Percentiles rank a stretch among this genome's conserved stretches.
Evolutionary conservation across 805 yeast genomes (phyloP).

Genomic region (Millerozyma acaciae): DNA sequence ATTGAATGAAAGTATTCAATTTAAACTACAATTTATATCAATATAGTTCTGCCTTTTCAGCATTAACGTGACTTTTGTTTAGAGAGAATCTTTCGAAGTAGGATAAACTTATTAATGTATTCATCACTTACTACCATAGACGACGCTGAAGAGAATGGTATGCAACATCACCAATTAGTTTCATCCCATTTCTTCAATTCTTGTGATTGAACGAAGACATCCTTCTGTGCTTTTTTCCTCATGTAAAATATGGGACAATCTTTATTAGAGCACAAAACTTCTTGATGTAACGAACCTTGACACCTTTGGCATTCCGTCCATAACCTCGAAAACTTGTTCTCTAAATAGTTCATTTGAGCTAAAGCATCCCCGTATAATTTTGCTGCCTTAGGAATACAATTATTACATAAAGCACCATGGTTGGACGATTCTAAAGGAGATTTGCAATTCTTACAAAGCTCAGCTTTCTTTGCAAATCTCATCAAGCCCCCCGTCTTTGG

Average conservation of each 20-base stretch:
- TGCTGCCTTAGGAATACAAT: constrained; percentile 71
- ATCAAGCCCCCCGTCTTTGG: constrained; percentile 83
- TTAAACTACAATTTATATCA: too few species aligned
- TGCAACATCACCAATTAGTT: constrained; percentile 44
- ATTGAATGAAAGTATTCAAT: too few species aligned
- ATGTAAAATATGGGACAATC: constrained; percentile 97
- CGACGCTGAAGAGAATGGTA: not conserved
- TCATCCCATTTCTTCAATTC: constrained; percentile 67
- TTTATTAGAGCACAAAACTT: constrained; percentile 89
- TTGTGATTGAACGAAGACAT: constrained; percentile 49
- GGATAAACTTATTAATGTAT: too few species aligned
- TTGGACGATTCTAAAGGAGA: constrained; percentile 61
- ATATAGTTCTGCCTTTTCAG: too few species aligned
- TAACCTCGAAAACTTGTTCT: constrained; percentile 75
- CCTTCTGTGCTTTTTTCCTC: constrained; percentile 86
- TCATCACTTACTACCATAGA: too few species aligned
- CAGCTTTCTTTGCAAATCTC: constrained; percentile 88
- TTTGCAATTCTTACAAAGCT: constrained; percentile 83
- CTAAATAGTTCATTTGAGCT: constrained; percentile 73
- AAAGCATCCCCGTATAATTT: constrained; percentile 78
- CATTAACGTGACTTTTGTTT: too few species aligned
- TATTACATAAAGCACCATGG: constrained; percentile 75
- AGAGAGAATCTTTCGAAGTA: too few species aligned
- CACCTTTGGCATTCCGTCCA: constrained; percentile 99
- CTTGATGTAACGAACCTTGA: constrained; percentile 94